Conservation (phyloP, 2,329 filamentous ascomycete genomes). For the Rhexocercosporidium sp. region DNA sequence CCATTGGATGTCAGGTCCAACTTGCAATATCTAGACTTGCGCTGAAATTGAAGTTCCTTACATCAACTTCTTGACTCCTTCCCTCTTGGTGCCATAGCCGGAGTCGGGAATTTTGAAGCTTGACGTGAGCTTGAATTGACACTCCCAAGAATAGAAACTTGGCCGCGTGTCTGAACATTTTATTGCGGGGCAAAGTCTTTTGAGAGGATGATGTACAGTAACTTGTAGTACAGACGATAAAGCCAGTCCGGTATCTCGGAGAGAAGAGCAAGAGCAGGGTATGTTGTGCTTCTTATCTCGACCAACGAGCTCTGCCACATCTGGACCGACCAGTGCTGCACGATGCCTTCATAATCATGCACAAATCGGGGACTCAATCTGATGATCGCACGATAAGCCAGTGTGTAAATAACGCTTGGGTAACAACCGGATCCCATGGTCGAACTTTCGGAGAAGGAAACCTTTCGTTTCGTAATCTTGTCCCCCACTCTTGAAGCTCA, state of each 20-base stretch:
- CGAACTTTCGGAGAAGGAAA: background rate
- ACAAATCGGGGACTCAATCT: background rate
- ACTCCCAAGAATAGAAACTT: conserved; percentile 1
- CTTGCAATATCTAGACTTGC: background rate
- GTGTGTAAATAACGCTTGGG: background rate
- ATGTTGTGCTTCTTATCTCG: background rate
- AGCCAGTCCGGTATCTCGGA: background rate
- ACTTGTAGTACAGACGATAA: background rate
- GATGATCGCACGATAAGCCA: background rate
- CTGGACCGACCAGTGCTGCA: no score
- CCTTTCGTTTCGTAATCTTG: no score
- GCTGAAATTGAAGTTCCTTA: background rate
- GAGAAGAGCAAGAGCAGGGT: background rate
- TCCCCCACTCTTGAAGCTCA: no score
- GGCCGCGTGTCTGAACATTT: conserved; percentile 9
- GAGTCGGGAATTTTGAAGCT: background rate
- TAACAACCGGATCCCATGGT: background rate
- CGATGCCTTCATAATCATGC: background rate
- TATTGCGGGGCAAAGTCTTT: background rate
- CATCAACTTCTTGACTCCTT: background rate
- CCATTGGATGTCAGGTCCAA: background rate
- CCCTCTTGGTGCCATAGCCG: conserved; percentile 18
- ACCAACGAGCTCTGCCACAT: background rate
- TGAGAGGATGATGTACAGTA: background rate
- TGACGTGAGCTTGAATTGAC: conserved; percentile 6